These are phyloP conservation scores for Scenedesmus sp. DNA, from an alignment of 163 green algal genomes.

Conservation along the genomic window DNA sequence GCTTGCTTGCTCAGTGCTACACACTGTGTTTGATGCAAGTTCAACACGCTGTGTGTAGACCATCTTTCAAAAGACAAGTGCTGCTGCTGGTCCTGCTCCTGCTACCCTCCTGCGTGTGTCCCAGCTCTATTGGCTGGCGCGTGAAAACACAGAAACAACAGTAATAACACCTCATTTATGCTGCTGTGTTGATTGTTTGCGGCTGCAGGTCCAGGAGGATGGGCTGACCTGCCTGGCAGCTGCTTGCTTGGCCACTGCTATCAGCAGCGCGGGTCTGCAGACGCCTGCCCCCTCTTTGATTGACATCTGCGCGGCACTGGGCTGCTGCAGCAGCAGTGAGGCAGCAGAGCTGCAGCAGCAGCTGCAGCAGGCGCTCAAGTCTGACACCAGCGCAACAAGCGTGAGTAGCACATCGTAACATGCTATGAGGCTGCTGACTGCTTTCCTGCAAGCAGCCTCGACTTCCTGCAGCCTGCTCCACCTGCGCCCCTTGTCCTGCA, in stretches of 20 bases:
- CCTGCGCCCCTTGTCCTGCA: not conserved
- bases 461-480: not conserved
- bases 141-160: too few species aligned
- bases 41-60: not conserved
- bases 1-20: too few species aligned
- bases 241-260: constrained; percentile 2
- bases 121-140: too few species aligned
- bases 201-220: constrained; percentile 20
- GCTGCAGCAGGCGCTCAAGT: not conserved
- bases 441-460: not conserved
- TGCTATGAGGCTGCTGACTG: not conserved
- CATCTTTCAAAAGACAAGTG: too few species aligned
- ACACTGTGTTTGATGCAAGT: not conserved
- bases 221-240: constrained; percentile 23
- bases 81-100: too few species aligned
- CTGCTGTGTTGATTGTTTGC: not conserved
- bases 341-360: not conserved
- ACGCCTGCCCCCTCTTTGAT: not conserved
- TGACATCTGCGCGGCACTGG: constrained; percentile 1
- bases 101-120: too few species aligned
- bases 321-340: constrained; percentile 29
- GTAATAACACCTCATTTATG: not conserved
- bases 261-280: not conserved
- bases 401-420: not conserved
- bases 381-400: constrained; percentile 9